Conservation (phyloP, 2,329 filamentous ascomycete species). For the Sporothrix curviconia region DNA sequence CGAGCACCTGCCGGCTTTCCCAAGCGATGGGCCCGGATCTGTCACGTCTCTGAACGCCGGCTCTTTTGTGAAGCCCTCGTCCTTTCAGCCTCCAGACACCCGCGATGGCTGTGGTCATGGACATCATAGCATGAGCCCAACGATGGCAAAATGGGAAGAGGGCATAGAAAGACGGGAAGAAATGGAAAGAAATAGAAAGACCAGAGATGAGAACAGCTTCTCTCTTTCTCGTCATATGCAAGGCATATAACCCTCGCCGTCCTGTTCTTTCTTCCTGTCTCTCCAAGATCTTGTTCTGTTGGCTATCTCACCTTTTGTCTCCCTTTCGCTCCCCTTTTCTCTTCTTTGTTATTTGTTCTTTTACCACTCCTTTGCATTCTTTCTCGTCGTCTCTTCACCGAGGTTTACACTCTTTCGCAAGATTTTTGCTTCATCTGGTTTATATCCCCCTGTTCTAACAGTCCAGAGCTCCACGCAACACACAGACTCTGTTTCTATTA, state of each 20-base stretch:
- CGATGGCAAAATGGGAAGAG: background rate
- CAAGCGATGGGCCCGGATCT: conserved; percentile 7
- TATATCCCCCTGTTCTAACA: background rate
- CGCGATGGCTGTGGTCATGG: too few relatives aligned
- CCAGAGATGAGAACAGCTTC: too few relatives aligned
- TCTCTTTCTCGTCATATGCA: too few relatives aligned
- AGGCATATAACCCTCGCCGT: conserved; percentile 10
- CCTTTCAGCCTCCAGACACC: too few relatives aligned
- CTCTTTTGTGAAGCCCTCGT: background rate
- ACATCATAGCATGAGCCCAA: too few relatives aligned
- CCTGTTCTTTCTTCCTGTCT: background rate
- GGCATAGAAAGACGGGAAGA: too few relatives aligned
- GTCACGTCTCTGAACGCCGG: background rate
- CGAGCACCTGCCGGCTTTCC: conserved; percentile 8
- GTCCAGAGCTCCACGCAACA: background rate
- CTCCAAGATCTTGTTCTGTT: background rate
- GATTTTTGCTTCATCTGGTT: background rate
- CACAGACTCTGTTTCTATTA: conserved; percentile 1
- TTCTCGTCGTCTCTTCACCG: background rate
- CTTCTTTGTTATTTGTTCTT: too few relatives aligned
- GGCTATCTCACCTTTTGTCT: too few relatives aligned
- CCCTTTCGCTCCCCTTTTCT: background rate
- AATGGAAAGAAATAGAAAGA: background rate
- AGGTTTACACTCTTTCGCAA: background rate
- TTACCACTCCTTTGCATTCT: background rate